A percentile compares a stretch with the other conserved stretches of the same genome.
These are phyloP conservation scores for Fraxinus dipetala DNA, from an alignment of 305 asterid species.

Conservation along the genomic window DNA sequence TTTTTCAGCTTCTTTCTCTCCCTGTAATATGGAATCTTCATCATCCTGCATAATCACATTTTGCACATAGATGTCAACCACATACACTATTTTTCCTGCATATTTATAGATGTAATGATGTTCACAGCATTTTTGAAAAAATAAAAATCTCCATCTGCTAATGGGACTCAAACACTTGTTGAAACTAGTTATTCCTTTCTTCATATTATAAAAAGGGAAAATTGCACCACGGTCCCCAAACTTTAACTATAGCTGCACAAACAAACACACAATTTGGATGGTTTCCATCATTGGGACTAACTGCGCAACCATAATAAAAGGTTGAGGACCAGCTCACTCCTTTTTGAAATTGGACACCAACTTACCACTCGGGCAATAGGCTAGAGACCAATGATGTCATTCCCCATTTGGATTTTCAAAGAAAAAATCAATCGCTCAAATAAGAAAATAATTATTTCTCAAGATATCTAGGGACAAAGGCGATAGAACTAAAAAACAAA, in stretches of 20 bases:
- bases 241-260: neutral
- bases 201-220: neutral
- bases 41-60: slow-evolving; percentile 55
- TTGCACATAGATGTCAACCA: neutral
- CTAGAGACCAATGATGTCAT: neutral
- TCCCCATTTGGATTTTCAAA: neutral
- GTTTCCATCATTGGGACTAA: neutral
- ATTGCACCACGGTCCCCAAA: neutral
- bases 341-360: neutral
- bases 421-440: neutral
- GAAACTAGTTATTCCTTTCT: neutral
- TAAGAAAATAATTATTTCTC: neutral
- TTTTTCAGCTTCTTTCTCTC: slow-evolving; percentile 95
- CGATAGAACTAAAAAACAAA: neutral
- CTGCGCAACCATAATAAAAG: neutral
- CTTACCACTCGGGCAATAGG: neutral
- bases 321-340: neutral
- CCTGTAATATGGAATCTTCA: slow-evolving; percentile 75
- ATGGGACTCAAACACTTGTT: neutral
- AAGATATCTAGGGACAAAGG: neutral
- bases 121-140: neutral
- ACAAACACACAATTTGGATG: neutral
- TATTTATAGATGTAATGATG: slow-evolving; percentile 5
- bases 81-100: neutral
- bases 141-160: neutral